Evolutionary conservation across 345 rosid species (phyloP).

Genomic region (Gynandropsis gynandra): DNA sequence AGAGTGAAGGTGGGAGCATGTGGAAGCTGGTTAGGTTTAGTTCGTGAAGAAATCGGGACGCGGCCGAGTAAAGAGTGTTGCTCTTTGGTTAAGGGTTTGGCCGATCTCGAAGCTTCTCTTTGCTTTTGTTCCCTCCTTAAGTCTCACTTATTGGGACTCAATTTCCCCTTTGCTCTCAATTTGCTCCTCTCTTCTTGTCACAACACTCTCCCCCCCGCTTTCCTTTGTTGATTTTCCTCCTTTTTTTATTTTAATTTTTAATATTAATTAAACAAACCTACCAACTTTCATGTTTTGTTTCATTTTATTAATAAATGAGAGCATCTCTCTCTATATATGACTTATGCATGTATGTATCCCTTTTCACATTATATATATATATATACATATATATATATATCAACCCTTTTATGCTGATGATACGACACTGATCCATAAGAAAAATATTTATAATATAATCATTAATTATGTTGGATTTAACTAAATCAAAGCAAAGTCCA

Average conservation of each 20-base stretch:
- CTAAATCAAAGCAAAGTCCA: no score
- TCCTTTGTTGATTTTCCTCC: slow-evolving; percentile 27
- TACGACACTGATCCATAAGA: no score
- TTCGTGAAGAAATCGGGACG: slow-evolving; percentile 52
- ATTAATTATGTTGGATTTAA: no score
- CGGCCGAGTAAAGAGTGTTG: slow-evolving; percentile 74
- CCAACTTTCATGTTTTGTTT: no score
- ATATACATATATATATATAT: no score
- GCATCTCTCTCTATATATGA: no score
- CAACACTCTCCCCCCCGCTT: slow-evolving; percentile 44
- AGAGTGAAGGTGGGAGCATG: slow-evolving; percentile 63
- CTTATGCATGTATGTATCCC: no score
- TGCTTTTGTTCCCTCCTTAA: slow-evolving; percentile 73
- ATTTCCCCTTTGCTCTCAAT: slow-evolving; percentile 40
- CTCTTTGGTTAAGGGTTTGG: slow-evolving; percentile 57
- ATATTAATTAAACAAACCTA: no score
- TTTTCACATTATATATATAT: no score
- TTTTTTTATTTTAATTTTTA: neutral
- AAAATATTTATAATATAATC: no score
- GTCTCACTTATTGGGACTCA: slow-evolving; percentile 43
- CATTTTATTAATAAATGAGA: no score
- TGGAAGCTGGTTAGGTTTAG: slow-evolving; percentile 75
- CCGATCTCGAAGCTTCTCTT: slow-evolving; percentile 69
- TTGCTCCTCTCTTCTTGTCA: slow-evolving; percentile 48
- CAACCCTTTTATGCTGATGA: no score